These are phyloP conservation scores for Antitrichia curtipendula DNA, from an alignment of 225 moss, liverwort and hornwort genomes.

Conservation along the genomic window DNA sequence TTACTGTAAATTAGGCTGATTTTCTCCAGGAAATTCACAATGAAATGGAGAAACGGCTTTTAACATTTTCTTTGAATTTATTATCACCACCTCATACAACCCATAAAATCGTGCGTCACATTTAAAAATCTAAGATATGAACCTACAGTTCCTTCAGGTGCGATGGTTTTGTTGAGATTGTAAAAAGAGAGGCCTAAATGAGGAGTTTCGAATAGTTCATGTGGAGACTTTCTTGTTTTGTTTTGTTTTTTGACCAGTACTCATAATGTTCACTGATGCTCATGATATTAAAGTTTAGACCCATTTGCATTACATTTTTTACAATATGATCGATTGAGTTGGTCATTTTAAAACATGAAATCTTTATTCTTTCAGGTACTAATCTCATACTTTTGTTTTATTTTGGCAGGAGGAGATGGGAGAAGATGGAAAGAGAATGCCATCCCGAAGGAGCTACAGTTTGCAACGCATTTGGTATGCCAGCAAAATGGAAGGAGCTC, in stretches of 20 bases:
- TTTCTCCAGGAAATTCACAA: not conserved
- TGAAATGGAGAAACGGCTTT: too few relatives aligned
- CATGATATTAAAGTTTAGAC: not conserved
- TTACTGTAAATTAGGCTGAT: not conserved
- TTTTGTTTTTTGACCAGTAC: too few relatives aligned
- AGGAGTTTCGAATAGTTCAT: not conserved
- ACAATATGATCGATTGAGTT: too few relatives aligned
- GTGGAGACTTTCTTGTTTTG: not conserved
- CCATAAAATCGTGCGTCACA: not conserved
- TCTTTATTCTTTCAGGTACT: too few relatives aligned
- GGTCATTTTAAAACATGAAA: too few relatives aligned
- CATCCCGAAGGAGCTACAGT: not conserved
- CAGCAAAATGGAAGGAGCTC: slow-evolving; percentile 7
- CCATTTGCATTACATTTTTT: not conserved
- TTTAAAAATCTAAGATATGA: not conserved
- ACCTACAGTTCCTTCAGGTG: not conserved
- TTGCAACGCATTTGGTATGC: slow-evolving; percentile 35
- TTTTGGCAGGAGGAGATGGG: too few relatives aligned
- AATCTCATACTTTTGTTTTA: too few relatives aligned
- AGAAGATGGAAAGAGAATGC: too few relatives aligned
- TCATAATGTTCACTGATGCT: not conserved
- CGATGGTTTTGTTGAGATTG: not conserved
- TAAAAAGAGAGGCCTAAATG: too few relatives aligned
- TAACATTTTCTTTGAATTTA: too few relatives aligned
- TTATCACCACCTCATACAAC: not conserved